Evolutionary conservation across 202 grass and related monocot genomes (phyloP).

Genomic region (Elaeis oleifera): DNA sequence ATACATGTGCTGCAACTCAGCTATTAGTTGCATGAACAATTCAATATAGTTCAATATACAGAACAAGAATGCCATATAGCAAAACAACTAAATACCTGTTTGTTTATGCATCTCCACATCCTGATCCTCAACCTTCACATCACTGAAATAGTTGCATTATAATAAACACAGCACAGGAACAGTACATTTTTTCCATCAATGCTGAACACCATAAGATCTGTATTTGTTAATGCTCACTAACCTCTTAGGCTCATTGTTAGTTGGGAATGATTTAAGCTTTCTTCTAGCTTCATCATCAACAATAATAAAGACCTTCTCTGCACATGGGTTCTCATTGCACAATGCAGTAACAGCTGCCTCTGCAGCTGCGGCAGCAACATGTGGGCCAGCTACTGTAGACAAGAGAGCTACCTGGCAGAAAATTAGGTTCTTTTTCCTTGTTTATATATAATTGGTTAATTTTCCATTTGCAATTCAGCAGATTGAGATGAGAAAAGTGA

Average conservation of each 20-base stretch:
- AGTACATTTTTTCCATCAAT: background rate
- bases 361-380: slow-evolving; percentile 65
- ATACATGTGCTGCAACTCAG: too few relatives aligned
- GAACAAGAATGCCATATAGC: too few relatives aligned
- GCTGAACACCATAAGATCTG: too few relatives aligned
- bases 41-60: too few relatives aligned
- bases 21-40: too few relatives aligned
- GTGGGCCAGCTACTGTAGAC: slow-evolving; percentile 44
- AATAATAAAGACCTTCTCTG: slow-evolving; percentile 47
- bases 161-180: slow-evolving; percentile 8
- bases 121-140: slow-evolving; percentile 17
- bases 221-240: slow-evolving; percentile 14
- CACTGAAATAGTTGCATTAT: slow-evolving; percentile 31
- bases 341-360: slow-evolving; percentile 55
- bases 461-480: background rate
- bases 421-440: slow-evolving; percentile 8
- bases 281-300: slow-evolving; percentile 45
- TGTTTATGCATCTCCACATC: slow-evolving; percentile 22
- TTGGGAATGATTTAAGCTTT: slow-evolving; percentile 25
- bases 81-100: slow-evolving; percentile 10
- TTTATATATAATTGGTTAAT: too few relatives aligned
- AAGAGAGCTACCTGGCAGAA: slow-evolving; percentile 53
- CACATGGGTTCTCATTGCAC: slow-evolving; percentile 54
- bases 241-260: slow-evolving; percentile 42
- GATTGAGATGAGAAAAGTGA: background rate